A percentile compares a stretch with the other conserved stretches of the same genome.
phyloP scores from a whole-genome alignment of 1,284 basidiomycete genomes.

The Pascua sp. region DNA sequence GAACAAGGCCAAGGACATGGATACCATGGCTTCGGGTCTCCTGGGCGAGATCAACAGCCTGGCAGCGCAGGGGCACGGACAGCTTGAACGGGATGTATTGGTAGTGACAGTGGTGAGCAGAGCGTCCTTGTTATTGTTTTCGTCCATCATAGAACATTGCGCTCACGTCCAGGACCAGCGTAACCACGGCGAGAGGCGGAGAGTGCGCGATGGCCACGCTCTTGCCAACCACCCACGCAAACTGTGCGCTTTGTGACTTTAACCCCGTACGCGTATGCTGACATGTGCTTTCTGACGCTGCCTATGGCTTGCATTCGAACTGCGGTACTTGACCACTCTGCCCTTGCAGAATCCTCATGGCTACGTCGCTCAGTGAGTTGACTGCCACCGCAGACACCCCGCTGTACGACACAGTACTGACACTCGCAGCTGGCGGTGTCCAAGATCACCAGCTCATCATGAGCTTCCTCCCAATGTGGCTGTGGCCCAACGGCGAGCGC shows the following conservation, averaged over 20 bases:
- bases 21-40: constrained; percentile 36
- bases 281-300: not conserved
- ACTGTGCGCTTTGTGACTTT: not conserved
- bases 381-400: not conserved
- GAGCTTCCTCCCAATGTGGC: constrained; percentile 66
- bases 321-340: not conserved
- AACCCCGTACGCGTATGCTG: not conserved
- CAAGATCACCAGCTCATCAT: constrained; percentile 72
- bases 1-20: constrained; percentile 20
- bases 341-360: too few species aligned
- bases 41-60: constrained; percentile 28
- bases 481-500: constrained; percentile 67
- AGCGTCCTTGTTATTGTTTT: too few species aligned
- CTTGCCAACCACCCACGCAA: not conserved
- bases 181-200: constrained; percentile 63
- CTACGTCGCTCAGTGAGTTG: too few species aligned
- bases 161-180: constrained; percentile 53
- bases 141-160: too few species aligned
- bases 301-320: not conserved
- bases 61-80: constrained; percentile 4
- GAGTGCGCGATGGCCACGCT: constrained; percentile 37
- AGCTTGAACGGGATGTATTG: constrained; percentile 34
- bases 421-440: constrained; percentile 55
- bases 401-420: not conserved
- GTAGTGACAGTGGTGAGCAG: constrained; percentile 44